Evolutionary conservation across 495 filamentous ascomycete species (phyloP).

Genomic region (Hypoxylon intermedium): DNA sequence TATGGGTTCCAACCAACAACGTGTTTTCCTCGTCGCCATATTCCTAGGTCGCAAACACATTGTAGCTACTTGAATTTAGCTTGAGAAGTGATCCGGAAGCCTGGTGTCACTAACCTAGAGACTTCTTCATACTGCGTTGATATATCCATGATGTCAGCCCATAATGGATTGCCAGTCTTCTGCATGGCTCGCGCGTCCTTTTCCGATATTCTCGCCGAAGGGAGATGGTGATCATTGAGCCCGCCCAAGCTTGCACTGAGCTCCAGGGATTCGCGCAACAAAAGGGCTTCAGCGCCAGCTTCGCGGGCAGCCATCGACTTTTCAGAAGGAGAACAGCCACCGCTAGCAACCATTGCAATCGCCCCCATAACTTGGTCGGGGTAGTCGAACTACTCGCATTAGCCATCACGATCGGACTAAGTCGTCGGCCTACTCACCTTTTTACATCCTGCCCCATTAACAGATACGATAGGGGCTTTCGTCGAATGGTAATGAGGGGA

Average conservation of each 20-base stretch:
- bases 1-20: constrained; percentile 64
- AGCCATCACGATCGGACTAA: neutral
- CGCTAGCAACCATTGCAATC: constrained; percentile 62
- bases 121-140: constrained; percentile 2
- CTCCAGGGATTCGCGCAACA: constrained; percentile 63
- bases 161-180: constrained; percentile 50
- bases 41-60: constrained; percentile 67
- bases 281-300: constrained; percentile 57
- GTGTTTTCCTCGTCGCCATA: constrained; percentile 63
- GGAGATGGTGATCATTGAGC: constrained; percentile 50
- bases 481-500: constrained; percentile 9
- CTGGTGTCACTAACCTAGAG: constrained; percentile 41
- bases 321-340: constrained; percentile 59
- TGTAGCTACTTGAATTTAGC: constrained; percentile 58
- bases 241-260: constrained; percentile 53
- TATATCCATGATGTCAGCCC: constrained; percentile 11
- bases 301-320: constrained; percentile 60
- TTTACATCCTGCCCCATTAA: constrained; percentile 7
- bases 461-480: constrained; percentile 9
- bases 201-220: constrained; percentile 43
- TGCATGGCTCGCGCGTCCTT: neutral
- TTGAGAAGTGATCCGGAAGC: constrained; percentile 44
- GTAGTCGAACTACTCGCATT: constrained; percentile 53
- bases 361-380: constrained; percentile 53
- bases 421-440: constrained; percentile 4